These are phyloP conservation scores for Ustilago lituana DNA, from an alignment of 1,284 basidiomycete genomes.

Conservation along the genomic window DNA sequence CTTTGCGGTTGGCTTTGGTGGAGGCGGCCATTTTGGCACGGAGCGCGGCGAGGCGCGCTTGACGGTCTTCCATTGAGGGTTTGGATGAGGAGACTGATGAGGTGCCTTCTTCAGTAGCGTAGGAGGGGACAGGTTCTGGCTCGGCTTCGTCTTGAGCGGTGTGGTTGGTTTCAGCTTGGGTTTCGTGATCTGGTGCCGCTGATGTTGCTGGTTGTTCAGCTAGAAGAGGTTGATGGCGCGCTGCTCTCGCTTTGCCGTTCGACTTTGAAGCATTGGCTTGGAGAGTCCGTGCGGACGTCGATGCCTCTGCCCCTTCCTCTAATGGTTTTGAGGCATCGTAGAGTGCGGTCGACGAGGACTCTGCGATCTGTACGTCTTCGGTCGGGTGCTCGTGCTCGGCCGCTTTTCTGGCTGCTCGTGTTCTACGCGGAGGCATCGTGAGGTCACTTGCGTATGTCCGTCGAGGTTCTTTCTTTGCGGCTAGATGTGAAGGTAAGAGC, in stretches of 20 bases:
- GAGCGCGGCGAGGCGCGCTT: slow-evolving; percentile 25
- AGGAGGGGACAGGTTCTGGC: neutral
- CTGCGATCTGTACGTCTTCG: neutral
- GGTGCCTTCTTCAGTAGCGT: neutral
- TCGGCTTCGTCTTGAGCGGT: no score
- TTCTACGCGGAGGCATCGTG: slow-evolving; percentile 33
- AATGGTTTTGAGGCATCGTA: no score
- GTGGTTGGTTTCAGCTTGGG: no score
- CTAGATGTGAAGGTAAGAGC: no score
- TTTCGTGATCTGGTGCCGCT: neutral
- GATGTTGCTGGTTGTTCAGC: neutral
- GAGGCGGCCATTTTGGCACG: slow-evolving; percentile 50
- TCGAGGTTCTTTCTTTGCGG: no score
- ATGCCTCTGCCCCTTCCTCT: neutral
- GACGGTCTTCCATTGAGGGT: slow-evolving; percentile 28
- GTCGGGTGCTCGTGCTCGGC: neutral
- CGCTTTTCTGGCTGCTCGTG: slow-evolving; percentile 28
- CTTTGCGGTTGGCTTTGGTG: slow-evolving; percentile 54
- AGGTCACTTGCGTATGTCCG: no score
- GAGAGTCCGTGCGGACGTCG: no score
- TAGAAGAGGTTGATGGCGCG: slow-evolving; percentile 21
- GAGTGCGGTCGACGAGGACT: neutral
- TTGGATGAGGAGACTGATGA: neutral
- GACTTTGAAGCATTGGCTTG: no score
- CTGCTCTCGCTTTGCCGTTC: slow-evolving; percentile 28